These are phyloP conservation scores for Camellia granthamiana DNA, from an alignment of 148 eudicot species.

Conservation along the genomic window DNA sequence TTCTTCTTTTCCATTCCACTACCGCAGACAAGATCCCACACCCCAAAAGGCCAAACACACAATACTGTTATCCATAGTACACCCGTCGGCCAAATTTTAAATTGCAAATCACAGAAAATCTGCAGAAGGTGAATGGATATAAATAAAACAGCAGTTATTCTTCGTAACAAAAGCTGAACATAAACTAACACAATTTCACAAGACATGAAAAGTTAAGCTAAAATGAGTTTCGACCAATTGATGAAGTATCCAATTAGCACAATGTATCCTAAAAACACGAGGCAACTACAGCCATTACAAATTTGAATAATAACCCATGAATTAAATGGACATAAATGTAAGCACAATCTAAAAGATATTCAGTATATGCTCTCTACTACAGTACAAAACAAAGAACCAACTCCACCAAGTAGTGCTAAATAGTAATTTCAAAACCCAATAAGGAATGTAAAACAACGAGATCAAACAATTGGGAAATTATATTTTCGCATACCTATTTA, in stretches of 20 bases:
- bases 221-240: background rate
- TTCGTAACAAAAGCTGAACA: background rate
- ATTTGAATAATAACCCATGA: background rate
- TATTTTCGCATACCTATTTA: too few species aligned
- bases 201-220: background rate
- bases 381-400: background rate
- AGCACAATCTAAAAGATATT: background rate
- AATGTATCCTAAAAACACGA: background rate
- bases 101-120: background rate
- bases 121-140: background rate
- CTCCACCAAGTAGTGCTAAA: background rate
- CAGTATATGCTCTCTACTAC: background rate
- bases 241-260: background rate
- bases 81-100: background rate
- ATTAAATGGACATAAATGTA: background rate
- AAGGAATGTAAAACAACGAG: background rate
- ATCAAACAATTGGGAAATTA: background rate
- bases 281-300: background rate
- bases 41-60: slow-evolving; percentile 14
- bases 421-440: background rate
- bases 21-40: slow-evolving; percentile 14
- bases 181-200: background rate
- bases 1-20: slow-evolving; percentile 64
- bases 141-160: background rate
- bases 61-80: background rate